A percentile compares a stretch with the other conserved stretches of the same genome.
Evolutionary conservation across 352 stramenopile genomes (phyloP).

Genomic region (Phytophthora sp.): DNA sequence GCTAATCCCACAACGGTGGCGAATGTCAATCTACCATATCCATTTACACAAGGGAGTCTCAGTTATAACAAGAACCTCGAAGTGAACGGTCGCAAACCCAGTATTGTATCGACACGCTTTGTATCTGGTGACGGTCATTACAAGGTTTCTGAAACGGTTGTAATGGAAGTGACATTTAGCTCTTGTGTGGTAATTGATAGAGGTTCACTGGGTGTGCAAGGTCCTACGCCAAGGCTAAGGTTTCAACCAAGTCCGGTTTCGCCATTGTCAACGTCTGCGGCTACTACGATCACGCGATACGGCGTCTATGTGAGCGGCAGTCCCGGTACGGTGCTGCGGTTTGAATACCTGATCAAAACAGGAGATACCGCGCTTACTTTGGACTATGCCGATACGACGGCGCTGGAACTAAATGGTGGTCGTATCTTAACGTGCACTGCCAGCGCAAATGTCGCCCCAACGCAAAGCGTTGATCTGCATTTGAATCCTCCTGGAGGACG

Average conservation of each 20-base stretch:
- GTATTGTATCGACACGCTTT: slow-evolving; percentile 56
- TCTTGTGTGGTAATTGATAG: slow-evolving; percentile 61
- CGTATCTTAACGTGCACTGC: slow-evolving; percentile 73
- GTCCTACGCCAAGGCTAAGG: slow-evolving; percentile 47
- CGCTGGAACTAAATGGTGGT: slow-evolving; percentile 70
- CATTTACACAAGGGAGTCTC: slow-evolving; percentile 67
- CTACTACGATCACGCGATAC: slow-evolving; percentile 61
- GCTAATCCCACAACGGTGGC: slow-evolving; percentile 74
- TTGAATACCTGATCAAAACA: slow-evolving; percentile 79
- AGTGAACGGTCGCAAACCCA: slow-evolving; percentile 74
- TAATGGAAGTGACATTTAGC: slow-evolving; percentile 74
- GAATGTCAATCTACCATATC: slow-evolving; percentile 72
- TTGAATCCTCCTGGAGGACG: slow-evolving; percentile 76
- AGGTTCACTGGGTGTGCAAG: slow-evolving; percentile 29
- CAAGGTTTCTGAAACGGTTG: slow-evolving; percentile 55
- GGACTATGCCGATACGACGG: slow-evolving; percentile 66
- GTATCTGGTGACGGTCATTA: slow-evolving; percentile 71
- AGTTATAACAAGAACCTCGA: slow-evolving; percentile 72
- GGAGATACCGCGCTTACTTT: slow-evolving; percentile 68
- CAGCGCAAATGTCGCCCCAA: slow-evolving; percentile 32
- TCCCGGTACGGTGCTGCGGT: slow-evolving; percentile 53
- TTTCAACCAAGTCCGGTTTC: slow-evolving; percentile 57
- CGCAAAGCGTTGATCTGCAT: slow-evolving; percentile 71
- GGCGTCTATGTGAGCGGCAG: slow-evolving; percentile 65
- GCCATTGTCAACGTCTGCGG: slow-evolving; percentile 26